phyloP scores from a whole-genome alignment of 2,329 filamentous ascomycete genomes.

The Pleoardoris graminearum region DNA sequence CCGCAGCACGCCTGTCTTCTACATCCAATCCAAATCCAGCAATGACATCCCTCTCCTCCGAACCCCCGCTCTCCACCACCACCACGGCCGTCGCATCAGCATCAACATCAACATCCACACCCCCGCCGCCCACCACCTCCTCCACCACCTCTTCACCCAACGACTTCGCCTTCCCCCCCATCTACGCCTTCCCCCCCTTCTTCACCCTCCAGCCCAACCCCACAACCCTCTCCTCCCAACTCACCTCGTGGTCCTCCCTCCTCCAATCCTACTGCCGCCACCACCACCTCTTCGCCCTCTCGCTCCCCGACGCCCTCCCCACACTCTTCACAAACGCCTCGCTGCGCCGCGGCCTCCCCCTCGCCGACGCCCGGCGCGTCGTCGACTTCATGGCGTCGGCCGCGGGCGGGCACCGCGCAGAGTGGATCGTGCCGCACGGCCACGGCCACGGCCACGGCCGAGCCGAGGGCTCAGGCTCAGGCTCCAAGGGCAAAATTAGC shows the following conservation, averaged over 20 bases:
- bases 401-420: conserved; percentile 60
- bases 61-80: conserved; percentile 4
- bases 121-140: conserved; percentile 1
- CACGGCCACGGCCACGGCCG: too few relatives aligned
- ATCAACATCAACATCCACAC: conserved; percentile 5
- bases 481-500: conserved; percentile 20
- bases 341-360: conserved; percentile 51
- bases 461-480: too few relatives aligned
- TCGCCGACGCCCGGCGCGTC: conserved; percentile 58
- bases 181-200: conserved; percentile 80
- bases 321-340: conserved; percentile 60
- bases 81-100: conserved; percentile 10
- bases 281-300: conserved; percentile 75
- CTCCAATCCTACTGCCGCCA: conserved; percentile 82
- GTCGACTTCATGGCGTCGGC: conserved; percentile 59
- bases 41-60: conserved; percentile 12
- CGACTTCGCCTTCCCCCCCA: conserved; percentile 49
- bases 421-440: too few relatives aligned
- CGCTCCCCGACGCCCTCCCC: conserved; percentile 60
- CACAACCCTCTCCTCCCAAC: conserved; percentile 73
- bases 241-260: conserved; percentile 82
- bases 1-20: neutral
- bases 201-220: conserved; percentile 79
- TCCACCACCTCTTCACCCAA: conserved; percentile 13
- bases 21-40: too few relatives aligned